These are phyloP conservation scores for Cryphonectria naterciae DNA, from an alignment of 2,329 filamentous ascomycete genomes.

Conservation along the genomic window DNA sequence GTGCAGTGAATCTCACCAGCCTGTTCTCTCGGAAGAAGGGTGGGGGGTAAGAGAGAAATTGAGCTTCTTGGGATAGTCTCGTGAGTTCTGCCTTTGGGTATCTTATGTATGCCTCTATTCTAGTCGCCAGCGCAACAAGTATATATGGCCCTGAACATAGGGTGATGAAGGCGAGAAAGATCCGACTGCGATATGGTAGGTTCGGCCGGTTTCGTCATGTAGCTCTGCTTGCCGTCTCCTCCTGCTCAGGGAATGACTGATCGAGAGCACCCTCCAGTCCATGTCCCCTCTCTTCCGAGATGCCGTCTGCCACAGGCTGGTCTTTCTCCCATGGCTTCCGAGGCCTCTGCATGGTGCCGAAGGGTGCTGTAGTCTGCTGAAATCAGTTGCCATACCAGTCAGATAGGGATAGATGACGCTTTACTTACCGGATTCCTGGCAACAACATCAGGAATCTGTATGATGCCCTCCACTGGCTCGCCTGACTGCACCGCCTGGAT, in stretches of 20 bases:
- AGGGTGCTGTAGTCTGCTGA: slow-evolving; percentile 49
- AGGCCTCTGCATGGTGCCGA: slow-evolving; percentile 52
- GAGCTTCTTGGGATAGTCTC: background rate
- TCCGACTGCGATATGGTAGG: too few relatives aligned
- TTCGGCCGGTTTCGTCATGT: background rate
- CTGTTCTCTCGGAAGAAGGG: background rate
- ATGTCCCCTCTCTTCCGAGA: slow-evolving; percentile 8
- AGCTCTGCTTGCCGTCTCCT: slow-evolving; percentile 22
- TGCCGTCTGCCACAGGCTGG: slow-evolving; percentile 11
- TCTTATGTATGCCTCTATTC: background rate
- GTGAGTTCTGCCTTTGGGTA: background rate
- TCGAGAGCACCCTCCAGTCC: slow-evolving; percentile 19
- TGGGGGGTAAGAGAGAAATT: background rate
- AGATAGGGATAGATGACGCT: background rate
- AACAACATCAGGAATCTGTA: slow-evolving; percentile 81
- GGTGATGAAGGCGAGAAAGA: background rate
- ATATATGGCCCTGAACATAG: background rate
- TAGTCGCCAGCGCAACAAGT: background rate
- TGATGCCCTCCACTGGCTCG: slow-evolving; percentile 83
- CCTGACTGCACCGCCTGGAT: slow-evolving; percentile 83
- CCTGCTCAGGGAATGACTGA: slow-evolving; percentile 38
- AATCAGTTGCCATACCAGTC: slow-evolving; percentile 14
- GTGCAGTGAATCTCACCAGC: background rate
- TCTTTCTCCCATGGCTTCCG: slow-evolving; percentile 80
- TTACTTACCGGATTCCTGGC: slow-evolving; percentile 67